A percentile compares a stretch with the other conserved stretches of the same genome.
These are phyloP conservation scores for Taiwanofungus camphoratus DNA, from an alignment of 1,284 basidiomycete genomes.

Conservation along the genomic window DNA sequence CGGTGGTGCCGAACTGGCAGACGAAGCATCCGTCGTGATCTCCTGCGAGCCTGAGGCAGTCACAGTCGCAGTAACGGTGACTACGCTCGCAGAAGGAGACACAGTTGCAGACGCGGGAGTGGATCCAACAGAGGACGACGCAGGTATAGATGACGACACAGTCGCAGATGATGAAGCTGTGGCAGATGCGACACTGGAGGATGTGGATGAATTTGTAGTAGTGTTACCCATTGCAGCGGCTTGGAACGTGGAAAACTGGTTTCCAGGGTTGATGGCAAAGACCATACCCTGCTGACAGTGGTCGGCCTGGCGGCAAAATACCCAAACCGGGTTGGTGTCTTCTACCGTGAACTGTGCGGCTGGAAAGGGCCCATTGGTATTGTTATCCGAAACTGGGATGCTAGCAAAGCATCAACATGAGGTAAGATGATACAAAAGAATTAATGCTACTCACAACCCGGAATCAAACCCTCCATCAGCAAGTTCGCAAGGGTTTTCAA, in stretches of 20 bases:
- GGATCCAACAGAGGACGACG: conserved; percentile 32
- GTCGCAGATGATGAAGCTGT: conserved; percentile 14
- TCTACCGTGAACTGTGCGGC: conserved; percentile 37
- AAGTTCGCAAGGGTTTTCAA: conserved; percentile 43
- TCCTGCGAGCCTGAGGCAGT: conserved; percentile 30
- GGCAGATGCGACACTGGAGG: conserved; percentile 15
- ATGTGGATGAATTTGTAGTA: conserved; percentile 15
- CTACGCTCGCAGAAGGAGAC: conserved; percentile 16
- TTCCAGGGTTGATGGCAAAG: conserved; percentile 56
- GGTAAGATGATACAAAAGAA: neutral
- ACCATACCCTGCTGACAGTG: conserved; percentile 51
- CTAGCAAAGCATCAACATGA: conserved; percentile 23
- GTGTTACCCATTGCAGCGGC: conserved; percentile 38
- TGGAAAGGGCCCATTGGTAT: conserved; percentile 39
- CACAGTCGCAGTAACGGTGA: conserved; percentile 32
- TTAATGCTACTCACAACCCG: conserved; percentile 40
- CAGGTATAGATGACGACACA: conserved; percentile 28
- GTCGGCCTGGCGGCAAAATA: conserved; percentile 41
- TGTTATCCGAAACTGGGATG: conserved; percentile 41
- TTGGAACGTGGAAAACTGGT: conserved; percentile 47
- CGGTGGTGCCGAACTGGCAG: conserved; percentile 25
- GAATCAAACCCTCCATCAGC: conserved; percentile 46
- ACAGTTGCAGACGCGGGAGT: conserved; percentile 21
- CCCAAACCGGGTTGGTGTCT: conserved; percentile 52
- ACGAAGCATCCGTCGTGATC: conserved; percentile 31